phyloP scores from a whole-genome alignment of 2,329 filamentous ascomycete species.

The Zalaria sp. region DNA sequence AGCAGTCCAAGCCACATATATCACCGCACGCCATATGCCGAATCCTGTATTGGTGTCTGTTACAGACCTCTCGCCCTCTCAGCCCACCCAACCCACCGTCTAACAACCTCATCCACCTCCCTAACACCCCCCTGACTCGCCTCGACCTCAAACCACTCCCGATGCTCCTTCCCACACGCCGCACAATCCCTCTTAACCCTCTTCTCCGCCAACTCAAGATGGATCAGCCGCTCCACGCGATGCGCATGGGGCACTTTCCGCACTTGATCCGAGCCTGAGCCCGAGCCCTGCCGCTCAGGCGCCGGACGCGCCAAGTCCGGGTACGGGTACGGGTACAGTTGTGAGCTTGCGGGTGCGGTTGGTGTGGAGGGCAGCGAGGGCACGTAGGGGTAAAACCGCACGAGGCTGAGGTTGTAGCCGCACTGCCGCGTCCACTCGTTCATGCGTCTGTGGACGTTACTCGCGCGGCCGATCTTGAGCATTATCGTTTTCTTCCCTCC shows the following conservation, averaged over 20 bases:
- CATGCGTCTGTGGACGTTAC: conserved; percentile 80
- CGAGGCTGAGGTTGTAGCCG: conserved; percentile 71
- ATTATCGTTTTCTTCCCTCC: conserved; percentile 44
- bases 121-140: conserved; percentile 57
- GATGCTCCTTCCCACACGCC: conserved; percentile 70
- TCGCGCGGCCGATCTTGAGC: conserved; percentile 51
- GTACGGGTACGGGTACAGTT: conserved; percentile 14
- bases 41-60: neutral
- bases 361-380: conserved; percentile 11
- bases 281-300: conserved; percentile 5
- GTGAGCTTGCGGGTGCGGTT: conserved; percentile 10
- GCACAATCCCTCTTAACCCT: conserved; percentile 51
- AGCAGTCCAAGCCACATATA: neutral
- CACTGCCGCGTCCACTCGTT: conserved; percentile 93
- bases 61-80: conserved; percentile 24
- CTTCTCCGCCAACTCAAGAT: conserved; percentile 63
- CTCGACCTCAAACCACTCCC: conserved; percentile 91
- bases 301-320: conserved; percentile 15
- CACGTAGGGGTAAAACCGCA: conserved; percentile 83
- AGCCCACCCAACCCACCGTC: conserved; percentile 78
- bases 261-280: conserved; percentile 13
- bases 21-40: neutral
- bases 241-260: conserved; percentile 74
- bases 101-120: conserved; percentile 57
- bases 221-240: conserved; percentile 78